A percentile compares a stretch with the other conserved stretches of the same genome.
Evolutionary conservation across 2,329 filamentous ascomycete species (phyloP).

Genomic region (Exophiala sp.): DNA sequence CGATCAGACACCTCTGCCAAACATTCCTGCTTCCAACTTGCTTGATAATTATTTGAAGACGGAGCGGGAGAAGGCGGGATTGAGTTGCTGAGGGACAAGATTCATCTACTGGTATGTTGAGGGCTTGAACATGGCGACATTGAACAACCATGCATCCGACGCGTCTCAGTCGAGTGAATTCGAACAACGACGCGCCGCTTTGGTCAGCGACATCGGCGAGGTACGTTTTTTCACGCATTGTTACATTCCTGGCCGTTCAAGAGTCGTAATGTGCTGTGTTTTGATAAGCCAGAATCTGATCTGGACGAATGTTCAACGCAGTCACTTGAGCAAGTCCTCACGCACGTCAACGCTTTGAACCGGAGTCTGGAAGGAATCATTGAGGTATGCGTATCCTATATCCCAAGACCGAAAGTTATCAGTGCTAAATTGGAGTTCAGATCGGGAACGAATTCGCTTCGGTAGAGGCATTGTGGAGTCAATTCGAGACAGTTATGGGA

Average conservation of each 20-base stretch:
- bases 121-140: too few species aligned
- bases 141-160: too few species aligned
- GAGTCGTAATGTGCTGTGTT: too few species aligned
- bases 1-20: too few species aligned
- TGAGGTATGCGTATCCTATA: constrained; percentile 55
- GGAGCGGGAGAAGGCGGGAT: too few species aligned
- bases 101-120: too few species aligned
- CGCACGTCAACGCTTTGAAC: constrained; percentile 95
- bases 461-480: constrained; percentile 93
- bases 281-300: neutral
- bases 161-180: constrained; percentile 26
- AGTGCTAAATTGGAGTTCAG: constrained; percentile 37
- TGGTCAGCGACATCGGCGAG: constrained; percentile 27
- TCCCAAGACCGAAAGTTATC: constrained; percentile 1
- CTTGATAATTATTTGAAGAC: too few species aligned
- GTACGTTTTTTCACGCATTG: constrained; percentile 10
- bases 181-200: constrained; percentile 31
- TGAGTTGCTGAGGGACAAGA: too few species aligned
- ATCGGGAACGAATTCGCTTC: constrained; percentile 97
- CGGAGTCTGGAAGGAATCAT: constrained; percentile 87
- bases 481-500: constrained; percentile 95
- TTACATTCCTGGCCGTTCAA: neutral
- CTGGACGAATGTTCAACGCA: neutral
- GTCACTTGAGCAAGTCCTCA: constrained; percentile 82
- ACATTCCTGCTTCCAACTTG: too few species aligned